A percentile compares a stretch with the other conserved stretches of the same genome.
Evolutionary conservation across 306 rosid genomes (phyloP).

Genomic region (Lathyrus oleraceus): DNA sequence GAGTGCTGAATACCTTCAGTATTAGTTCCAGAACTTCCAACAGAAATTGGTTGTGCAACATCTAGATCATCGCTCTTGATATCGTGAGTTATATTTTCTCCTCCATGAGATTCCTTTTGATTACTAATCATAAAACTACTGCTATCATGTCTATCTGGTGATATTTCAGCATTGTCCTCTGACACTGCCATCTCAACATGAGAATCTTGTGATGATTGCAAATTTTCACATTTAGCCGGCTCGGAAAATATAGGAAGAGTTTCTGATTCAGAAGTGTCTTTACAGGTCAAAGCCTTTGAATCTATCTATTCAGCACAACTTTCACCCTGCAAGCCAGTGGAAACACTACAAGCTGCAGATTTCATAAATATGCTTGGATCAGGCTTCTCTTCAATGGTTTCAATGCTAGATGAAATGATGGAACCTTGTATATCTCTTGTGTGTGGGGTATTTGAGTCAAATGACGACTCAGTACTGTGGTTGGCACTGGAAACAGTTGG

Average conservation of each 20-base stretch:
- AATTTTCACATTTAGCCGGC: slow-evolving; percentile 41
- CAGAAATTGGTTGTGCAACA: slow-evolving; percentile 46
- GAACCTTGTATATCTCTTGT: slow-evolving; percentile 46
- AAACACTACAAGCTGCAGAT: slow-evolving; percentile 42
- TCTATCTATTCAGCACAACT: slow-evolving; percentile 44
- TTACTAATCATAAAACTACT: slow-evolving; percentile 25
- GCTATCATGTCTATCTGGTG: slow-evolving; percentile 40
- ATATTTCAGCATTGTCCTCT: slow-evolving; percentile 42
- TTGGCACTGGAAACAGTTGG: slow-evolving; percentile 38
- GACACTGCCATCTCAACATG: slow-evolving; percentile 44
- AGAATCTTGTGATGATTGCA: slow-evolving; percentile 39
- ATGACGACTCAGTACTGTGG: slow-evolving; percentile 40
- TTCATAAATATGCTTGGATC: slow-evolving; percentile 46
- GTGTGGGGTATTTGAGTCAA: slow-evolving; percentile 40
- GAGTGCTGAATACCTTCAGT: slow-evolving; percentile 42
- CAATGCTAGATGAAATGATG: slow-evolving; percentile 41
- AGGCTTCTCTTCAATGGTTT: slow-evolving; percentile 50
- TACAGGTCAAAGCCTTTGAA: slow-evolving; percentile 42
- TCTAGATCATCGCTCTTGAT: slow-evolving; percentile 52
- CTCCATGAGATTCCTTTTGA: slow-evolving; percentile 43
- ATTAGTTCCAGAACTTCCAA: slow-evolving; percentile 52
- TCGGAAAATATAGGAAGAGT: slow-evolving; percentile 44
- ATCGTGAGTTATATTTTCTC: slow-evolving; percentile 51
- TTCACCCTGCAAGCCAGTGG: slow-evolving; percentile 48
- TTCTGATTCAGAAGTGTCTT: slow-evolving; percentile 48